Percentiles rank a stretch among this genome's conserved stretches.
These are phyloP conservation scores for Heliamphora pulchella DNA, from an alignment of 179 eudicot genomes.

Conservation along the genomic window DNA sequence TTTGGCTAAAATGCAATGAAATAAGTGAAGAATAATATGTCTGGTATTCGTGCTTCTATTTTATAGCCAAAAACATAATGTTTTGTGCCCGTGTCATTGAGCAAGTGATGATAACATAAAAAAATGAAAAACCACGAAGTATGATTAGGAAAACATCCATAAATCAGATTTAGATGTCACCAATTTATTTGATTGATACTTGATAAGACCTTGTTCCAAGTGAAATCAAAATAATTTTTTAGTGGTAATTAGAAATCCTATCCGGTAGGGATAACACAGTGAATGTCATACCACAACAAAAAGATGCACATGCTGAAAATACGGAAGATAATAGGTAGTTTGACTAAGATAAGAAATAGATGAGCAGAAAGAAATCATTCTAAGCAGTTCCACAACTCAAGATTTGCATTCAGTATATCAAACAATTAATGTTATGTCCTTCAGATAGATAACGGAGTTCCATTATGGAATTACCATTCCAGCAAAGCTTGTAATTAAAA, in stretches of 20 bases:
- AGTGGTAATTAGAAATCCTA: neutral
- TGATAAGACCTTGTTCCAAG: neutral
- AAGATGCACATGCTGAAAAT: neutral
- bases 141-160: no score
- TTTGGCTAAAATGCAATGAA: no score
- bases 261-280: neutral
- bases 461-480: constrained; percentile 61
- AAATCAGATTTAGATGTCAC: no score
- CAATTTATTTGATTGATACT: neutral
- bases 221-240: neutral
- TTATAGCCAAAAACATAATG: no score
- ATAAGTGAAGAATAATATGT: no score
- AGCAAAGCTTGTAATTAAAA: constrained; percentile 74
- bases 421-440: neutral
- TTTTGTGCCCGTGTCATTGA: no score
- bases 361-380: neutral
- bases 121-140: no score
- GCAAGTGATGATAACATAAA: no score
- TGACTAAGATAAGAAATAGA: neutral
- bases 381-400: neutral
- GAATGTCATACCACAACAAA: neutral
- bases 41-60: no score
- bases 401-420: neutral
- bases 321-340: neutral
- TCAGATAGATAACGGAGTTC: neutral